Evolutionary conservation across 73 alveolate species (phyloP).

Genomic region (Halteria grandinella): DNA sequence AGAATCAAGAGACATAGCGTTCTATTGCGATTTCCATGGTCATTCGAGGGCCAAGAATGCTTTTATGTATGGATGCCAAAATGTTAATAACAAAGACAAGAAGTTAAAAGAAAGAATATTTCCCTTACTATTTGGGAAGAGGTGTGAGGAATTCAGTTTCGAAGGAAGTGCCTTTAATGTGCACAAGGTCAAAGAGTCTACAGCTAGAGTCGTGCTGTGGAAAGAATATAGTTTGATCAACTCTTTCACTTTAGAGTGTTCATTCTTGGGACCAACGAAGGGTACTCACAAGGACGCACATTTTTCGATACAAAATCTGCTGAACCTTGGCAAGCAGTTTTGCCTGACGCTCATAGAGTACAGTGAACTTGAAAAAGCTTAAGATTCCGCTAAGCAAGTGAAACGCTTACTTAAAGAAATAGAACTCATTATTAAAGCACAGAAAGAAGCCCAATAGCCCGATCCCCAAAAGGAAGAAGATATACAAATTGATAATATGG

Average conservation of each 20-base stretch:
- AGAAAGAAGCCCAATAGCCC: no score
- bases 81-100: conserved; percentile 86
- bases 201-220: conserved; percentile 95
- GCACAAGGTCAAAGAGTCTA: conserved; percentile 92
- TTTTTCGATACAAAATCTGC: conserved; percentile 83
- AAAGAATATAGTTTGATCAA: conserved; percentile 88
- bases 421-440: no score
- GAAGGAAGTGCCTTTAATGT: conserved; percentile 91
- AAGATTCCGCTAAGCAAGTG: no score
- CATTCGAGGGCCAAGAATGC: conserved; percentile 97
- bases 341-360: conserved; percentile 94
- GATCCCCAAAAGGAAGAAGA: no score
- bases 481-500: no score
- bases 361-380: no score
- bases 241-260: conserved; percentile 90
- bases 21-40: conserved; percentile 99
- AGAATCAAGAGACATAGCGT: conserved; percentile 94
- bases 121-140: conserved; percentile 88
- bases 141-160: conserved; percentile 86
- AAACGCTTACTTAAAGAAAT: no score
- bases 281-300: conserved; percentile 95
- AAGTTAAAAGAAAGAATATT: conserved; percentile 88
- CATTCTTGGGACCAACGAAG: conserved; percentile 96
- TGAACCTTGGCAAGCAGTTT: conserved; percentile 90
- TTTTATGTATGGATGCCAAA: conserved; percentile 86